These are phyloP conservation scores for Amanita exitialis DNA, from an alignment of 768 basidiomycete genomes.

Conservation along the genomic window DNA sequence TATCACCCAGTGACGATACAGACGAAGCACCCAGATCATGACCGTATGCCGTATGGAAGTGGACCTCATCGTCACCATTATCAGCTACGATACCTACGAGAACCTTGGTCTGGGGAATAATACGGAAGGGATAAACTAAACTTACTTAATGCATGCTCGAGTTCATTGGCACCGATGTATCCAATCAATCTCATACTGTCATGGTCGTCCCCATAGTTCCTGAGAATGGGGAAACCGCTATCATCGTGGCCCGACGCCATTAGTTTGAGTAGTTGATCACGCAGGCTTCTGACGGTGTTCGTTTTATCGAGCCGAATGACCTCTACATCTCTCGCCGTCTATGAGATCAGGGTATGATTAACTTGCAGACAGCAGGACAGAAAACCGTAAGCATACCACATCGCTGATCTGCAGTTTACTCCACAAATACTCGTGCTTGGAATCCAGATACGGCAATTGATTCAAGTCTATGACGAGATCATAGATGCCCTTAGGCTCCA, in stretches of 20 bases:
- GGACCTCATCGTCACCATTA: constrained; percentile 53
- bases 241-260: constrained; percentile 57
- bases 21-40: constrained; percentile 43
- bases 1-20: constrained; percentile 48
- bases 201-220: constrained; percentile 29
- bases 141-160: constrained; percentile 87
- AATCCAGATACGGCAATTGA: constrained; percentile 87
- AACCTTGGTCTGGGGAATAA: constrained; percentile 1
- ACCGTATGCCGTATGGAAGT: constrained; percentile 43
- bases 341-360: constrained; percentile 2
- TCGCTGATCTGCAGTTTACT: constrained; percentile 65
- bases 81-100: constrained; percentile 65
- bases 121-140: constrained; percentile 3
- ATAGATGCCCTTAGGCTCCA: constrained; percentile 93
- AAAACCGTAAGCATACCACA: constrained; percentile 44
- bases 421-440: constrained; percentile 88
- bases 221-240: constrained; percentile 80
- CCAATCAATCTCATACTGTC: constrained; percentile 65
- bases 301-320: constrained; percentile 59
- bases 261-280: constrained; percentile 55
- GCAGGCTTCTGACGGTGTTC: constrained; percentile 74
- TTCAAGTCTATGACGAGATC: constrained; percentile 92
- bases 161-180: constrained; percentile 86
- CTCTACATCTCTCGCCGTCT: constrained; percentile 63
- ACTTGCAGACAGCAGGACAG: neutral